A percentile compares a stretch with the other conserved stretches of the same genome.
These are phyloP conservation scores for Trichoderma simmonsii DNA, from an alignment of 2,329 filamentous ascomycete species.

Conservation along the genomic window DNA sequence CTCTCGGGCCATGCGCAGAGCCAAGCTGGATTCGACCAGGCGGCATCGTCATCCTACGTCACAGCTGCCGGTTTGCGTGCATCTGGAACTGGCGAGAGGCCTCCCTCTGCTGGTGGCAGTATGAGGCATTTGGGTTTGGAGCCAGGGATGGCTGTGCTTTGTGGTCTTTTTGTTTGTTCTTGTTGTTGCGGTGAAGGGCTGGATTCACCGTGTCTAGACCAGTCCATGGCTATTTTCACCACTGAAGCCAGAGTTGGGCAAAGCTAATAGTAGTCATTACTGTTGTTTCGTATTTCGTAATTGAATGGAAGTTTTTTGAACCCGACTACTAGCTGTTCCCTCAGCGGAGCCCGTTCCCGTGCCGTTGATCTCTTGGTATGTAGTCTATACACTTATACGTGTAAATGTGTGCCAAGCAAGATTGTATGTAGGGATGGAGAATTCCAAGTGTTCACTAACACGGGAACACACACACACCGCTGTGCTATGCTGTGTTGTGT, in stretches of 20 bases:
- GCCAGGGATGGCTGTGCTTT: slow-evolving; percentile 14
- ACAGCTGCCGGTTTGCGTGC: background rate
- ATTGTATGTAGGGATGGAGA: background rate
- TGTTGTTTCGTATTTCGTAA: background rate
- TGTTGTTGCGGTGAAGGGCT: slow-evolving; percentile 13
- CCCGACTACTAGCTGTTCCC: background rate
- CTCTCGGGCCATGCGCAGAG: background rate
- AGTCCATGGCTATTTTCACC: background rate
- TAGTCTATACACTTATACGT: background rate
- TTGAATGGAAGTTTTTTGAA: background rate
- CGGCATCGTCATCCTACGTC: slow-evolving; percentile 18
- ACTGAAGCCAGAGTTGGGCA: background rate
- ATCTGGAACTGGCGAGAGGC: slow-evolving; percentile 1
- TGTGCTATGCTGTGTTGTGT: background rate
- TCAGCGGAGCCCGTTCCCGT: background rate
- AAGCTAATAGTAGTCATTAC: background rate
- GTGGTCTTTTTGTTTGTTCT: background rate
- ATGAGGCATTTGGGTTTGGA: slow-evolving; percentile 20
- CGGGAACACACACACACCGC: background rate
- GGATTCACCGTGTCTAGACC: slow-evolving; percentile 12
- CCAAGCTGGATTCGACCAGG: slow-evolving; percentile 9
- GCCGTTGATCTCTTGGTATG: background rate
- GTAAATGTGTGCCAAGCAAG: background rate
- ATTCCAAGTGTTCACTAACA: background rate
- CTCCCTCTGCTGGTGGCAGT: background rate